A percentile compares a stretch with the other conserved stretches of the same genome.
Evolutionary conservation across 495 filamentous ascomycete genomes (phyloP).

Genomic region (Lindgomyces ingoldianus): DNA sequence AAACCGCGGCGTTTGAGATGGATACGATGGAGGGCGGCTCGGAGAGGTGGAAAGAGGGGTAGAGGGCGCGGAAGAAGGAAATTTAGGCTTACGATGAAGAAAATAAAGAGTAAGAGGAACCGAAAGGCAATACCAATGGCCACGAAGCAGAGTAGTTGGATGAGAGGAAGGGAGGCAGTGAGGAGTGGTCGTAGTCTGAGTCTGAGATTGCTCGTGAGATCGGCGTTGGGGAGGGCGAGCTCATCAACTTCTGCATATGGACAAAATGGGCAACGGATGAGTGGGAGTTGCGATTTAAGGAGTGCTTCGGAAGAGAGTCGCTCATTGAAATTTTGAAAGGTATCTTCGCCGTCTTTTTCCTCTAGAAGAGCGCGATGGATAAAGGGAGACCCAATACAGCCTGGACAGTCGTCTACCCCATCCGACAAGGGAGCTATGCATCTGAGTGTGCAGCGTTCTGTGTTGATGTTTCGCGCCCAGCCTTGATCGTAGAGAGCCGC

Average conservation of each 20-base stretch:
- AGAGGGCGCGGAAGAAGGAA: constrained; percentile 46
- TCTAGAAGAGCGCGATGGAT: constrained; percentile 70
- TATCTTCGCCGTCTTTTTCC: constrained; percentile 66
- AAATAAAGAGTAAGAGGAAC: constrained; percentile 53
- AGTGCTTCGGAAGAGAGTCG: constrained; percentile 72
- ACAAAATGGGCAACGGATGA: constrained; percentile 89
- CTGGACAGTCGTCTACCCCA: constrained; percentile 59
- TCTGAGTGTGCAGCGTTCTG: constrained; percentile 67
- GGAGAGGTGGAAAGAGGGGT: constrained; percentile 49
- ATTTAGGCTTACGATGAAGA: constrained; percentile 39
- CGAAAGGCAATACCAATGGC: constrained; percentile 48
- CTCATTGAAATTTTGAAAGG: constrained; percentile 71
- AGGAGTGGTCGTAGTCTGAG: constrained; percentile 15
- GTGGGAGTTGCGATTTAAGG: constrained; percentile 66
- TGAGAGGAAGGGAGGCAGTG: constrained; percentile 18
- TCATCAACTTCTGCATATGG: constrained; percentile 86
- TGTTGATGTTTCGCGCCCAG: constrained; percentile 77
- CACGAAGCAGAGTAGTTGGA: constrained; percentile 45
- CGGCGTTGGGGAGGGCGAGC: constrained; percentile 54
- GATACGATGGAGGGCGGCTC: constrained; percentile 60
- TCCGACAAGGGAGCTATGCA: constrained; percentile 72
- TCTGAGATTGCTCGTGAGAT: constrained; percentile 47
- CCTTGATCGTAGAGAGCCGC: constrained; percentile 93
- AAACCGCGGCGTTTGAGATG: constrained; percentile 66
- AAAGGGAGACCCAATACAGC: constrained; percentile 65